Evolutionary conservation across 2,329 filamentous ascomycete species (phyloP).

Genomic region (Colletotrichum neosansevieriae): DNA sequence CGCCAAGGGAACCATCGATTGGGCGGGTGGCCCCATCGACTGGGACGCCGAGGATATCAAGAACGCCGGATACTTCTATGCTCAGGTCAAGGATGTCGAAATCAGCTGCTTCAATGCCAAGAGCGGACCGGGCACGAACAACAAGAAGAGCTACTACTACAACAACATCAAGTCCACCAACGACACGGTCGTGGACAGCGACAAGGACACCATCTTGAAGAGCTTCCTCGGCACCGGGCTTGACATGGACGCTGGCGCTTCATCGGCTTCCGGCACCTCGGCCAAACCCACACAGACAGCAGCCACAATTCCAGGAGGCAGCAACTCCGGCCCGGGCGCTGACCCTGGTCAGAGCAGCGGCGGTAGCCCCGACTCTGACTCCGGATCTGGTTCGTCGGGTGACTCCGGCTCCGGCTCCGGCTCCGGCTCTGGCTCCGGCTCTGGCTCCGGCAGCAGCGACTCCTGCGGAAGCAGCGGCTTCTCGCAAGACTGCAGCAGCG

Average conservation of each 20-base stretch:
- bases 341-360: slow-evolving; percentile 43
- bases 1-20: slow-evolving; percentile 85
- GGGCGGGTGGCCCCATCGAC: slow-evolving; percentile 91
- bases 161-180: slow-evolving; percentile 75
- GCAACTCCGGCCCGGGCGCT: slow-evolving; percentile 44
- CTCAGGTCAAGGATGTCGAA: slow-evolving; percentile 80
- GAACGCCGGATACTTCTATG: slow-evolving; percentile 88
- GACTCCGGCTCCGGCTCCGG: slow-evolving; percentile 40
- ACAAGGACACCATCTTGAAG: slow-evolving; percentile 80
- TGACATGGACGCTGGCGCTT: slow-evolving; percentile 69
- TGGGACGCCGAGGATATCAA: slow-evolving; percentile 88
- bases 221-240: slow-evolving; percentile 86
- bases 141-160: slow-evolving; percentile 81
- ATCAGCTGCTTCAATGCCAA: slow-evolving; percentile 85
- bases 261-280: slow-evolving; percentile 39
- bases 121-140: slow-evolving; percentile 73
- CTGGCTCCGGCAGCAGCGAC: slow-evolving; percentile 30
- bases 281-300: slow-evolving; percentile 23
- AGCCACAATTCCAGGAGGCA: slow-evolving; percentile 49
- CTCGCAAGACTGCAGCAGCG: slow-evolving; percentile 52
- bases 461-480: slow-evolving; percentile 54
- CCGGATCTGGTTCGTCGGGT: slow-evolving; percentile 28
- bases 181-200: slow-evolving; percentile 79
- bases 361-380: slow-evolving; percentile 37
- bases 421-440: no score